Base-by-base conservation (phyloP, 2,329 filamentous ascomycete species). In the Colletotrichum neosansevieriae region DNA sequence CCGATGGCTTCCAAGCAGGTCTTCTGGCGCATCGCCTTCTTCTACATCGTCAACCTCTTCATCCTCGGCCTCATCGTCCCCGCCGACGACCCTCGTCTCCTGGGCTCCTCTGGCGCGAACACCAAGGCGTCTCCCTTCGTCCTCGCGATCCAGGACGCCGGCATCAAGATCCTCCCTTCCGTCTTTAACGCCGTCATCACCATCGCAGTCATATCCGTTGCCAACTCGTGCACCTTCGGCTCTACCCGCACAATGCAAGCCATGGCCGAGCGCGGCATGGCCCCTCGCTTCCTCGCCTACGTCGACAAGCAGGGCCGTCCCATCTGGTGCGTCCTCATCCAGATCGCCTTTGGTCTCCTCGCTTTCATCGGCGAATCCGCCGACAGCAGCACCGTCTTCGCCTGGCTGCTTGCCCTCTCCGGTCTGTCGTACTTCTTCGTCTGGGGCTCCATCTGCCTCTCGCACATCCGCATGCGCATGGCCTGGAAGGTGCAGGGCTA, bases 351-450 rank as follows among this genome's bases (percentile, higher is more conserved):
- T 51, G 88, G 88, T 17, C 79, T 89, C 54, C 81, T 91, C 13
- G 87, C 86, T 42, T 91, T 88, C 76, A 79, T 91, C 40, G 67
- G 67, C 24, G 67, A 69, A 57, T 69, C 67, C 12, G 67, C 62
- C 24, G 63, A 69, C 56, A 60, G 84, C 82, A 49, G 72, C 42
- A 79, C 78, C 1, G 83, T 88, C 70, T 91, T 91, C 80, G 82
- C 81, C 73, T 92, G 89, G 89, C 84, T 92, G 61, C 83, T 93
- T 42, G 86, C 92, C 0, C 85, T 94, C 19, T 92, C 91, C 0
- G 92, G 91, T 58, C 86, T 94, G 10, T 88, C 89, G 2, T 90
- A 88, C 69, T 88, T 94, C 77, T 92, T 94, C 79, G 91, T 91
- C 29, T 94, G 92, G 92, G 89, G 88, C 40, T 91, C 85, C 67